Conservation (phyloP, 257 asterid species). For the Nicotiana undulata region DNA sequence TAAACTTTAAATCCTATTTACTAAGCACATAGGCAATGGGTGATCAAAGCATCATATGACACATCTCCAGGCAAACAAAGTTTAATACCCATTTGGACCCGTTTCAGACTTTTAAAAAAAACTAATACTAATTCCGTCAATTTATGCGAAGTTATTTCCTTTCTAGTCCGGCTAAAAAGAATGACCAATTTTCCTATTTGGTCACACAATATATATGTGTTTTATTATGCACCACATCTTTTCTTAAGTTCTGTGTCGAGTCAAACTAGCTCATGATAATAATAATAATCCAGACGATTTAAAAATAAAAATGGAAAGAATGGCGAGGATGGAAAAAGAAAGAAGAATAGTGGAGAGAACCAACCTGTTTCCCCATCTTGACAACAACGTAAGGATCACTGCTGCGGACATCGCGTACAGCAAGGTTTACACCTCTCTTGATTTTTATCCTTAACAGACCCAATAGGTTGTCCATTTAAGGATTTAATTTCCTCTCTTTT, state of each 20-base stretch:
- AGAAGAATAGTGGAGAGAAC: not conserved
- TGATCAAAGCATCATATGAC: not conserved
- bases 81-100: not conserved
- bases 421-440: conserved; percentile 17
- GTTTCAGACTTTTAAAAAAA: too few species aligned
- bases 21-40: not conserved
- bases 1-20: too few species aligned
- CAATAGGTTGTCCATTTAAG: conserved; percentile 11
- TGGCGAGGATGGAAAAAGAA: not conserved
- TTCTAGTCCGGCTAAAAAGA: too few species aligned
- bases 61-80: not conserved
- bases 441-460: conserved; percentile 14
- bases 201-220: too few species aligned
- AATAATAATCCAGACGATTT: not conserved
- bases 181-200: too few species aligned
- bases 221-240: too few species aligned
- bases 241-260: too few species aligned
- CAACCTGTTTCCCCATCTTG: conserved; percentile 48
- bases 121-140: too few species aligned
- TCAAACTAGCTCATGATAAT: too few species aligned
- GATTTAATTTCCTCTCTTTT: not conserved
- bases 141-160: too few species aligned
- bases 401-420: conserved; percentile 17
- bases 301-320: not conserved
- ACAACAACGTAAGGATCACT: conserved; percentile 56